Base-by-base conservation (phyloP, 2,329 filamentous ascomycete species). In the Lasiodiplodia sp. region DNA sequence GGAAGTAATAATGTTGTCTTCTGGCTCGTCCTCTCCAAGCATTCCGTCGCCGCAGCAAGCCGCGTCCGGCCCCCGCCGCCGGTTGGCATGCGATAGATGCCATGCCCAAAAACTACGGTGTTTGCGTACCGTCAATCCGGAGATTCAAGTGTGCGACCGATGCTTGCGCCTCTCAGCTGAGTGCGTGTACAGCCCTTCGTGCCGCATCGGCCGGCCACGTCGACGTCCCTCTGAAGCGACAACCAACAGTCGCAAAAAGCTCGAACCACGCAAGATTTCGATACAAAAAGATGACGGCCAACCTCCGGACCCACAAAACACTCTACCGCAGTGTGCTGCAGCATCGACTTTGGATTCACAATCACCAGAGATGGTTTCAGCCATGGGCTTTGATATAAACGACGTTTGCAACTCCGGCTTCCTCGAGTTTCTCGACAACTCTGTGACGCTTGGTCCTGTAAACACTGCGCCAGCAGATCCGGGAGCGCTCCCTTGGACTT, bases 91-190 rank as follows among this genome's bases (percentile, higher is more conserved):
- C 16, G 37, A 58, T 34, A 38, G 55, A 40, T 58, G 34, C 11
- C 55, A 58, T 11, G 4, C 34, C 8, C 25, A 58, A 44, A 58
- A 58, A 37, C 37, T 58, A n/a, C 56, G 56, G n/a, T 58, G 34
- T 31, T 58, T 58, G 21, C 56, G 56, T 23, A 58, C 34, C 6
- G 28, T 23, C n/a, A 40, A 25, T 58, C 56, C 56, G n/a, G 28
- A 40, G 5, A 37, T 34, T 14, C 18, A 58, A 40, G 21, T 4
- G 23, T 63, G 58, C 23, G 58, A 63, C 28, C 38, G 58, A 3
- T 63, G 58, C 40, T 18, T 34, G 12, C 58, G 23, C n/a, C n/a
- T 63, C 23, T 63, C 58, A 14, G 40, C 58, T 31, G 40, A 63
- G 18, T 63, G 58, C 25, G 44, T 63, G 8, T 63, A 63, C 40